A percentile compares a stretch with the other conserved stretches of the same genome.
phyloP scores from a whole-genome alignment of 2,329 filamentous ascomycete species.

The Hypoxylon sp. region DNA sequence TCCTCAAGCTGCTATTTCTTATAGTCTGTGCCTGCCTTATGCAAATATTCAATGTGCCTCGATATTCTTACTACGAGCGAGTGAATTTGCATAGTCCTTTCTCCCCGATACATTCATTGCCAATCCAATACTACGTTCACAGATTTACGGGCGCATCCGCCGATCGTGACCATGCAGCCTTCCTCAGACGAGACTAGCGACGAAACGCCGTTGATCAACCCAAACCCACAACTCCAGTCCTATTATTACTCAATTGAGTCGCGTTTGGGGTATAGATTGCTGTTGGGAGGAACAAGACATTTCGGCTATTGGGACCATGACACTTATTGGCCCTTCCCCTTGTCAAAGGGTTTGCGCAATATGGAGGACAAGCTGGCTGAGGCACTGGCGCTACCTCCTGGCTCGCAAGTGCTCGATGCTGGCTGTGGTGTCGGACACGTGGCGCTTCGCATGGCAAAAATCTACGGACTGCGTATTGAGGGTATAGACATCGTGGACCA shows the following conservation, averaged over 20 bases:
- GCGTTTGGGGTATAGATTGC: constrained; percentile 59
- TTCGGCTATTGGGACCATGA: constrained; percentile 65
- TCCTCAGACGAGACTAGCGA: constrained; percentile 2
- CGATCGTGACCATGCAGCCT: constrained; percentile 12
- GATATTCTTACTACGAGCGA: background rate
- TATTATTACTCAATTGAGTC: constrained; percentile 65
- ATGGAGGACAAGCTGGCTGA: constrained; percentile 66
- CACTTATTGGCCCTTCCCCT: constrained; percentile 64
- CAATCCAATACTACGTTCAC: background rate
- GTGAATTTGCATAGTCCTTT: background rate
- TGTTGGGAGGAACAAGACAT: constrained; percentile 65
- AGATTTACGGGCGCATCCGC: too few relatives aligned
- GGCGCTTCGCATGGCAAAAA: constrained; percentile 63
- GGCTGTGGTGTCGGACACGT: constrained; percentile 67
- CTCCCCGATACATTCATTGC: background rate
- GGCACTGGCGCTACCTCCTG: constrained; percentile 56
- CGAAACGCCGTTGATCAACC: constrained; percentile 53
- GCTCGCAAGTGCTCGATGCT: constrained; percentile 65
- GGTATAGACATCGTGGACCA: constrained; percentile 65
- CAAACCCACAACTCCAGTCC: constrained; percentile 58
- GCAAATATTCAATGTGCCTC: background rate
- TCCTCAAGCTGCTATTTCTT: too few relatives aligned
- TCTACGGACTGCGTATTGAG: constrained; percentile 58
- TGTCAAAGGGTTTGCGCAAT: constrained; percentile 58
- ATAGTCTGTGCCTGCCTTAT: background rate